Conservation (phyloP, 2,329 filamentous ascomycete genomes). For the Thelonectria rubi region DNA sequence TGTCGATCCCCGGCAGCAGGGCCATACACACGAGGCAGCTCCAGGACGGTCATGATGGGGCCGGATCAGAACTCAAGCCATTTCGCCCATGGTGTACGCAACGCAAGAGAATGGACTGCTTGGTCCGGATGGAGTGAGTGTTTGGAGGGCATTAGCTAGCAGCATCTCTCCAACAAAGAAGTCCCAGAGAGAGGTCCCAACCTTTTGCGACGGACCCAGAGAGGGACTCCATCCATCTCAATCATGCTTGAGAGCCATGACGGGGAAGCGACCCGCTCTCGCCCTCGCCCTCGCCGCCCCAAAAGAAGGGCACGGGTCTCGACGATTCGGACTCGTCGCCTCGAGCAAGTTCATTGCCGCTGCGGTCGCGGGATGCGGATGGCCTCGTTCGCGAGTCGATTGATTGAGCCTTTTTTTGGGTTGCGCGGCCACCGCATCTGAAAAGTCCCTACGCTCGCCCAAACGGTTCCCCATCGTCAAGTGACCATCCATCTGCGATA, state of each 20-base stretch:
- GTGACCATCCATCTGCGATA: constrained; percentile 37
- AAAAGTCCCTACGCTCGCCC: too few species aligned
- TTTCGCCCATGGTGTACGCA: constrained; percentile 19
- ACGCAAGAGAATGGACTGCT: constrained; percentile 13
- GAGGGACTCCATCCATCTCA: not conserved
- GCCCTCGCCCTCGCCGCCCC: too few species aligned
- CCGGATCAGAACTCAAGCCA: constrained; percentile 23
- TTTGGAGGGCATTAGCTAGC: too few species aligned
- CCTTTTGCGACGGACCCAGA: constrained; percentile 14
- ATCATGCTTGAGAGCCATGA: not conserved
- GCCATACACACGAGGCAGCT: constrained; percentile 19
- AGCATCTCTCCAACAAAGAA: not conserved
- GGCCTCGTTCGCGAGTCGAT: too few species aligned
- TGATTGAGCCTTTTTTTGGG: too few species aligned
- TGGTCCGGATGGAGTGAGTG: too few species aligned
- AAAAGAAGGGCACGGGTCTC: too few species aligned
- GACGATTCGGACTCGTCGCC: not conserved
- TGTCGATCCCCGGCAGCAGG: constrained; percentile 31
- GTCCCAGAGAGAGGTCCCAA: constrained; percentile 2
- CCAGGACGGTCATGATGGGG: constrained; percentile 23
- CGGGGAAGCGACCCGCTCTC: constrained; percentile 12
- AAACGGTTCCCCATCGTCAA: constrained; percentile 17
- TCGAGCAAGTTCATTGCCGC: constrained; percentile 2
- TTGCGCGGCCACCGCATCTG: too few species aligned
- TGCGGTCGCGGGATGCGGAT: too few species aligned